phyloP scores from a whole-genome alignment of 495 filamentous ascomycete genomes.

The Daldinia caldariorum region DNA sequence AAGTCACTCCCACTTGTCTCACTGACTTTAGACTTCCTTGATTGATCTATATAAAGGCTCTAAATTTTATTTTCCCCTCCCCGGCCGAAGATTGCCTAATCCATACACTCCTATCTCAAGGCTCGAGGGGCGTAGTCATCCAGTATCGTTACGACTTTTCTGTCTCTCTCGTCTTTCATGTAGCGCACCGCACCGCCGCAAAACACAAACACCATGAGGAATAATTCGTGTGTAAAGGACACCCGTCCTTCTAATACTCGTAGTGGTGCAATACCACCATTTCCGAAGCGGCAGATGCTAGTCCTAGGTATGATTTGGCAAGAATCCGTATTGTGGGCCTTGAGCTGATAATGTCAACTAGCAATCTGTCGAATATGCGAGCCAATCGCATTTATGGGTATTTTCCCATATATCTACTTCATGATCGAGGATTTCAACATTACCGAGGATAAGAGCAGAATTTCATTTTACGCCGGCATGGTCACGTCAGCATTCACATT shows the following conservation, averaged over 20 bases:
- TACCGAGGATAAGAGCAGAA: slow-evolving; percentile 78
- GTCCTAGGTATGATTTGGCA: slow-evolving; percentile 69
- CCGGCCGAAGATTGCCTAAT: no score
- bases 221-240: slow-evolving; percentile 37
- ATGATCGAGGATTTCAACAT: slow-evolving; percentile 95
- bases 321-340: slow-evolving; percentile 17
- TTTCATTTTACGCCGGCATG: slow-evolving; percentile 93
- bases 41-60: slow-evolving; percentile 27
- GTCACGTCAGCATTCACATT: slow-evolving; percentile 97
- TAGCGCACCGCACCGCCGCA: slow-evolving; percentile 25
- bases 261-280: slow-evolving; percentile 51
- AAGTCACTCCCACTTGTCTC: slow-evolving; percentile 20
- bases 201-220: slow-evolving; percentile 38
- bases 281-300: slow-evolving; percentile 70
- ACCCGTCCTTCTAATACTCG: slow-evolving; percentile 27
- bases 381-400: slow-evolving; percentile 99
- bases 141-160: not conserved
- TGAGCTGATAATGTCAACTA: slow-evolving; percentile 58
- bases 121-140: slow-evolving; percentile 1
- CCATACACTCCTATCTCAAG: slow-evolving; percentile 1
- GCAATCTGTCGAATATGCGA: slow-evolving; percentile 96
- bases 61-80: not conserved
- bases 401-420: slow-evolving; percentile 98
- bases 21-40: slow-evolving; percentile 17
- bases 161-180: slow-evolving; percentile 31